Percentiles rank a stretch among this genome's conserved stretches.
These are phyloP conservation scores for Nigrospora oryzae DNA, from an alignment of 2,329 filamentous ascomycete genomes.

Conservation along the genomic window DNA sequence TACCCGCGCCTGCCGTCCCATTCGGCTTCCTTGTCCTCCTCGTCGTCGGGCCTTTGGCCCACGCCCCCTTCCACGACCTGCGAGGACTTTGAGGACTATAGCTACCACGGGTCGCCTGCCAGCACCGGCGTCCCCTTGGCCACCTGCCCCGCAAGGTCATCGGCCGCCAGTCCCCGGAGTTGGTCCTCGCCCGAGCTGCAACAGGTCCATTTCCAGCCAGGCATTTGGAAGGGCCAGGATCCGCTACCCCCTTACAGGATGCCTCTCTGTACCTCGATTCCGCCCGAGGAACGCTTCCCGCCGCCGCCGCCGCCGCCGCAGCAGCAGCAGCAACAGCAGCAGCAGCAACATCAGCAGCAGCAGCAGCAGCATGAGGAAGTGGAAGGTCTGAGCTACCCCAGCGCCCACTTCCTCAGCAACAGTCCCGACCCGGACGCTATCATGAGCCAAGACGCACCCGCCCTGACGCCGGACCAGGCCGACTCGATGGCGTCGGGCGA, in stretches of 20 bases:
- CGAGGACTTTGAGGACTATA: conserved; percentile 27
- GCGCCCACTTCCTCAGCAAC: background rate
- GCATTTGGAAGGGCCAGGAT: conserved; percentile 5
- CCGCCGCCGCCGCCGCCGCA: no score
- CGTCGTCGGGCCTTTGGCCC: conserved; percentile 18
- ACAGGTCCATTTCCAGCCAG: conserved; percentile 7
- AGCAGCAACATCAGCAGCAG: conserved; percentile 1
- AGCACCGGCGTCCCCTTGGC: conserved; percentile 4
- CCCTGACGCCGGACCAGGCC: conserved; percentile 2
- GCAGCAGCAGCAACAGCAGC: conserved; percentile 3
- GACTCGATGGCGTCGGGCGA: conserved; percentile 2
- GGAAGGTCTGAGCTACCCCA: no score
- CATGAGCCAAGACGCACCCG: conserved; percentile 4
- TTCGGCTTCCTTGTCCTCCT: conserved; percentile 13
- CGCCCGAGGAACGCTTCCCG: conserved; percentile 7
- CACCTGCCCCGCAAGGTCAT: conserved; percentile 5
- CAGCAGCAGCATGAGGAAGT: background rate
- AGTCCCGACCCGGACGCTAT: conserved; percentile 3
- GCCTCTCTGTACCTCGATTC: background rate
- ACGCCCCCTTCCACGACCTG: conserved; percentile 25
- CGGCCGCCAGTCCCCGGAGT: conserved; percentile 18
- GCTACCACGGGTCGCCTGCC: conserved; percentile 23
- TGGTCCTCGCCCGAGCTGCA: conserved; percentile 15
- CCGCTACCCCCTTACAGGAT: conserved; percentile 4
- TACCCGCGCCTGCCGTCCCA: conserved; percentile 8